Conservation (phyloP, 2,329 filamentous ascomycete species). For the Cladophialophora chaetospira region DNA sequence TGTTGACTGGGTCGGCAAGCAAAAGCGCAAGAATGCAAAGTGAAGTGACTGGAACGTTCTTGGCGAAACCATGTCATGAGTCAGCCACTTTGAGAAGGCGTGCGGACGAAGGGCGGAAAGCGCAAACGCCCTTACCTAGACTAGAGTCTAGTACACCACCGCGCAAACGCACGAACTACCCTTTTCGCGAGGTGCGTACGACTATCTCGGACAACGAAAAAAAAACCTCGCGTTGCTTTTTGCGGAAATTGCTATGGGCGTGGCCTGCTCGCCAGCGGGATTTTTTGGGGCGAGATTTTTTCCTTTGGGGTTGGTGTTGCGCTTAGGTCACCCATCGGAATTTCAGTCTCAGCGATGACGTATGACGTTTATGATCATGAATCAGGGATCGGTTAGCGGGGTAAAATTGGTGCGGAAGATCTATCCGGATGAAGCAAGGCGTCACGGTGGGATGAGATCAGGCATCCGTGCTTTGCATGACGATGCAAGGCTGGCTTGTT, state of each 20-base stretch:
- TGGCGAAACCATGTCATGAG: background rate
- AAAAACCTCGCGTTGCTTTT: conserved; percentile 4
- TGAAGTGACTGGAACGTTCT: conserved; percentile 3
- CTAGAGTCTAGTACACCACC: background rate
- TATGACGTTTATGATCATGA: conserved; percentile 6
- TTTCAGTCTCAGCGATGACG: background rate
- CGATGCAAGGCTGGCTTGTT: conserved; percentile 2
- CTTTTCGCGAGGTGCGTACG: background rate
- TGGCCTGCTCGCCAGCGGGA: background rate
- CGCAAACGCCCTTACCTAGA: background rate
- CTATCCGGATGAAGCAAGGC: conserved; percentile 11
- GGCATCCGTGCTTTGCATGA: background rate
- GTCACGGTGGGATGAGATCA: conserved; percentile 6
- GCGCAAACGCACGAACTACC: background rate
- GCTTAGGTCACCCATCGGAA: conserved; percentile 8
- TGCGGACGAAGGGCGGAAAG: background rate
- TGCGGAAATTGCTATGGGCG: background rate
- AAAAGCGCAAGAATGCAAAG: conserved; percentile 31
- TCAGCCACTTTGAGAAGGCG: background rate
- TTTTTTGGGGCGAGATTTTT: conserved; percentile 11
- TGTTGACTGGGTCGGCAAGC: conserved; percentile 74
- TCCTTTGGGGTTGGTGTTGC: background rate
- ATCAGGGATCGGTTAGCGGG: conserved; percentile 2
- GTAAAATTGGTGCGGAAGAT: background rate
- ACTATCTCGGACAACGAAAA: background rate